These are phyloP conservation scores for Colletotrichum aenigma DNA, from an alignment of 2,329 filamentous ascomycete species.

Conservation along the genomic window DNA sequence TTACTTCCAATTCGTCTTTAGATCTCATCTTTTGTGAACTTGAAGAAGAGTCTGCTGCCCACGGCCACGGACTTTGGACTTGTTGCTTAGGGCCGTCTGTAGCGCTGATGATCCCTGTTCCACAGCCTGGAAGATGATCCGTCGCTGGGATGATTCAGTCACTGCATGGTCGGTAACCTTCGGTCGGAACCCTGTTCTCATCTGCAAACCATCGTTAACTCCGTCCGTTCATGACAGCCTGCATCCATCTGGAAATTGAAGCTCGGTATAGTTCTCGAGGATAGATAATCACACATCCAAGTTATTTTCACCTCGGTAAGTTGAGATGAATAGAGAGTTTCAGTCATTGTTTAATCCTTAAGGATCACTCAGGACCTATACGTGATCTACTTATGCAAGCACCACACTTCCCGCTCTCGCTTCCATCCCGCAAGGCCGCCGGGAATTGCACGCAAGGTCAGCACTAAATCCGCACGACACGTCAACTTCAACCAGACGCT, in stretches of 20 bases:
- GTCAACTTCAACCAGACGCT: not conserved
- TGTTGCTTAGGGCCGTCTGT: not conserved
- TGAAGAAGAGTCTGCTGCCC: not conserved
- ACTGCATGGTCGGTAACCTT: not conserved
- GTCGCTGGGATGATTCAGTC: not conserved
- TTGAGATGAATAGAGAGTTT: not conserved
- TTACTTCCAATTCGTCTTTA: not conserved
- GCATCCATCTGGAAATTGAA: not conserved
- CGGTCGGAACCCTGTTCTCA: not conserved
- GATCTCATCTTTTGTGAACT: not conserved
- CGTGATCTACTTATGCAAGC: not conserved
- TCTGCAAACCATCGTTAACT: not conserved
- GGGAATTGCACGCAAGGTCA: not conserved
- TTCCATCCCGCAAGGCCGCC: not conserved
- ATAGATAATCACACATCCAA: not conserved
- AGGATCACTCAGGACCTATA: not conserved
- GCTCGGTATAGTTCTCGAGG: not conserved
- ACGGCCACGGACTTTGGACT: not conserved
- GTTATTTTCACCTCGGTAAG: not conserved
- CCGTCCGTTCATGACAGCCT: not conserved
- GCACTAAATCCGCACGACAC: not conserved
- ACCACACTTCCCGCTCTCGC: not conserved
- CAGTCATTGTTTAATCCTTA: accelerated
- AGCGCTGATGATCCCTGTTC: not conserved
- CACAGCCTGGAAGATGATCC: not conserved